These are phyloP conservation scores for Lichina pygmaea DNA, from an alignment of 495 filamentous ascomycete species.

Conservation along the genomic window DNA sequence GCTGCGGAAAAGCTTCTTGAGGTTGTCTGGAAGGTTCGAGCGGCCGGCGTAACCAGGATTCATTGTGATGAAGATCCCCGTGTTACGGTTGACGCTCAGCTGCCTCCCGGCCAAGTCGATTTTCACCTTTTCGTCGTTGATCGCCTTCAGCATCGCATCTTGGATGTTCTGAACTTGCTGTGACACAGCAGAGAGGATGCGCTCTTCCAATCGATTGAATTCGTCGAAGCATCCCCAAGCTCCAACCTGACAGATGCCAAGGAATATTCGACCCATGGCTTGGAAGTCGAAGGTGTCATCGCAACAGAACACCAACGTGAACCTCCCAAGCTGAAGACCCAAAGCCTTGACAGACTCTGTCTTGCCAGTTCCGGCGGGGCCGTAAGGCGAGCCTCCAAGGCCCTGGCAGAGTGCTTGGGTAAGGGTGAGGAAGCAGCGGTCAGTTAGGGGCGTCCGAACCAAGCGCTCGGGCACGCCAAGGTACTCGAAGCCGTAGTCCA, in stretches of 20 bases:
- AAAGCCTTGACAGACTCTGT: slow-evolving; percentile 97
- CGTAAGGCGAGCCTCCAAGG: slow-evolving; percentile 89
- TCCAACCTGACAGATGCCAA: slow-evolving; percentile 96
- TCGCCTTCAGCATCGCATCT: slow-evolving; percentile 61
- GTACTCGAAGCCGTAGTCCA: slow-evolving; percentile 95
- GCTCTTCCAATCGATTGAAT: slow-evolving; percentile 93
- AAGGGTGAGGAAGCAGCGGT: slow-evolving; percentile 91
- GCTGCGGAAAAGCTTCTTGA: slow-evolving; percentile 97
- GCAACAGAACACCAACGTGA: slow-evolving; percentile 95
- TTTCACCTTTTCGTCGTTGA: slow-evolving; percentile 49
- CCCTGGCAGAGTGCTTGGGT: slow-evolving; percentile 88
- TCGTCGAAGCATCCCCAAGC: slow-evolving; percentile 99
- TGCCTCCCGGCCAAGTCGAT: slow-evolving; percentile 85
- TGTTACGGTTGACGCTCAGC: slow-evolving; percentile 65
- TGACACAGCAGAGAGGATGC: slow-evolving; percentile 89
- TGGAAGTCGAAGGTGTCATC: slow-evolving; percentile 99
- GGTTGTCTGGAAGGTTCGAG: slow-evolving; percentile 90
- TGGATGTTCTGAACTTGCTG: slow-evolving; percentile 99
- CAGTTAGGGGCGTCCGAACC: slow-evolving; percentile 84
- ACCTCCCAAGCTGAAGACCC: slow-evolving; percentile 84
- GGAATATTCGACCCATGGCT: slow-evolving; percentile 96
- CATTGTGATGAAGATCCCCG: slow-evolving; percentile 99
- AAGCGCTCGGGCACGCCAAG: slow-evolving; percentile 85
- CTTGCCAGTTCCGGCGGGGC: slow-evolving; percentile 95
- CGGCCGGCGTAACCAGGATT: slow-evolving; percentile 96